A percentile compares a stretch with the other conserved stretches of the same genome.
phyloP scores from a whole-genome alignment of 352 stramenopile genomes.

The Globisporangium parvum region DNA sequence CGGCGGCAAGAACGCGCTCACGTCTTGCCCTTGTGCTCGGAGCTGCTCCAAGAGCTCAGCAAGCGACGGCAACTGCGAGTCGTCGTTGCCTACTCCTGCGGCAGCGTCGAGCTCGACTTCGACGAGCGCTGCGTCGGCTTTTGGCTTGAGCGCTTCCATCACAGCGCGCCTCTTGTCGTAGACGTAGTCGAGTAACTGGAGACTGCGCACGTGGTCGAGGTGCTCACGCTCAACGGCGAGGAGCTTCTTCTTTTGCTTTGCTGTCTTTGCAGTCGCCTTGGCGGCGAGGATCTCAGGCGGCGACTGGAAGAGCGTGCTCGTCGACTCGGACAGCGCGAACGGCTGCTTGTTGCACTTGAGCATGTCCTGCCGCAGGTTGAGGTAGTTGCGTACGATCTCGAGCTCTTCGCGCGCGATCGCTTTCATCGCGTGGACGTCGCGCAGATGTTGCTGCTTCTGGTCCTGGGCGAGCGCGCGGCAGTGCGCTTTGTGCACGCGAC shows the following conservation, averaged over 20 bases:
- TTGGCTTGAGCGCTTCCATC: conserved; percentile 35
- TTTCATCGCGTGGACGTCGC: conserved; percentile 58
- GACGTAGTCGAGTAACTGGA: conserved; percentile 68
- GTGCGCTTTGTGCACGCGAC: conserved; percentile 41
- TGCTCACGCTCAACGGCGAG: conserved; percentile 49
- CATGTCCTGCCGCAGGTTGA: conserved; percentile 35
- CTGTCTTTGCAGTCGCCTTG: conserved; percentile 45
- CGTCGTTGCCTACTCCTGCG: conserved; percentile 21
- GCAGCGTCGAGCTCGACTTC: conserved; percentile 31
- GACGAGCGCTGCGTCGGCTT: conserved; percentile 46
- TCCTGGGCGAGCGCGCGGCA: conserved; percentile 49
- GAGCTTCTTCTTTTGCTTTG: conserved; percentile 31
- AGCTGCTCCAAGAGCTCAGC: conserved; percentile 52
- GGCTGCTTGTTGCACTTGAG: conserved; percentile 39
- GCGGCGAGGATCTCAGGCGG: conserved; percentile 63
- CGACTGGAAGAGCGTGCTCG: conserved; percentile 59
- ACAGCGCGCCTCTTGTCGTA: conserved; percentile 57
- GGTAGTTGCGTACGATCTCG: conserved; percentile 33
- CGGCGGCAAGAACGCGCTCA: conserved; percentile 42
- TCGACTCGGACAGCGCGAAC: conserved; percentile 58
- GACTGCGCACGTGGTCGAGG: conserved; percentile 55
- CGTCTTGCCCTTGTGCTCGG: conserved; percentile 24
- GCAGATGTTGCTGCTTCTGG: conserved; percentile 25
- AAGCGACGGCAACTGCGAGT: conserved; percentile 22
- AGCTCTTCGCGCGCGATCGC: conserved; percentile 43